phyloP scores from a whole-genome alignment of 768 basidiomycete species.

The Boletus barrowsii region DNA sequence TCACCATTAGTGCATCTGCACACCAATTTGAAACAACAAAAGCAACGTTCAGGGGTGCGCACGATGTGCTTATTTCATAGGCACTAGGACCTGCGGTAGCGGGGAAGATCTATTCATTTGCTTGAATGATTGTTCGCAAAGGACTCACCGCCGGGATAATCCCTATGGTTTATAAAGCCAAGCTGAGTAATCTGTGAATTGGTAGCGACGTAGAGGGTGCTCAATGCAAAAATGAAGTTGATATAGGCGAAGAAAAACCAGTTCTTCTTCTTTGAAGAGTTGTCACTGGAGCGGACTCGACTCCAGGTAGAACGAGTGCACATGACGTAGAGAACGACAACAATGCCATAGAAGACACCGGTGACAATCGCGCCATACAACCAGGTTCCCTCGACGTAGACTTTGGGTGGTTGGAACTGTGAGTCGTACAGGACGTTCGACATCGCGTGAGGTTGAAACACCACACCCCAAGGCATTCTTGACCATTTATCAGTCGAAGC shows the following conservation, averaged over 20 bases:
- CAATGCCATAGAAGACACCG: slow-evolving; percentile 26
- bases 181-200: slow-evolving; percentile 27
- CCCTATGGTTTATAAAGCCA: slow-evolving; percentile 29
- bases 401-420: slow-evolving; percentile 9
- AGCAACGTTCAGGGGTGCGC: slow-evolving; percentile 23
- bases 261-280: slow-evolving; percentile 10
- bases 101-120: not conserved
- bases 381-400: slow-evolving; percentile 30
- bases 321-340: slow-evolving; percentile 25
- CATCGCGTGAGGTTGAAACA: slow-evolving; percentile 11
- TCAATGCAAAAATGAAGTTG: slow-evolving; percentile 26
- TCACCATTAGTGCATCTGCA: slow-evolving; percentile 31
- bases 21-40: slow-evolving; percentile 33
- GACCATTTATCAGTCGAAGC: no score
- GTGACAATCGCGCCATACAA: slow-evolving; percentile 30
- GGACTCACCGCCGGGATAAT: slow-evolving; percentile 30
- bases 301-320: slow-evolving; percentile 28
- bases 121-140: not conserved
- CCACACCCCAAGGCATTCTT: no score
- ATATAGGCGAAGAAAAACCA: slow-evolving; percentile 31
- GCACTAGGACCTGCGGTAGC: slow-evolving; percentile 21
- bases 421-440: slow-evolving; percentile 3
- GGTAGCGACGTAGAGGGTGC: slow-evolving; percentile 26
- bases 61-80: slow-evolving; percentile 23
- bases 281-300: slow-evolving; percentile 12